Percentiles rank a stretch among this genome's conserved stretches.
Evolutionary conservation across 2,329 filamentous ascomycete species (phyloP).

Genomic region (Domatiomyces globalis): DNA sequence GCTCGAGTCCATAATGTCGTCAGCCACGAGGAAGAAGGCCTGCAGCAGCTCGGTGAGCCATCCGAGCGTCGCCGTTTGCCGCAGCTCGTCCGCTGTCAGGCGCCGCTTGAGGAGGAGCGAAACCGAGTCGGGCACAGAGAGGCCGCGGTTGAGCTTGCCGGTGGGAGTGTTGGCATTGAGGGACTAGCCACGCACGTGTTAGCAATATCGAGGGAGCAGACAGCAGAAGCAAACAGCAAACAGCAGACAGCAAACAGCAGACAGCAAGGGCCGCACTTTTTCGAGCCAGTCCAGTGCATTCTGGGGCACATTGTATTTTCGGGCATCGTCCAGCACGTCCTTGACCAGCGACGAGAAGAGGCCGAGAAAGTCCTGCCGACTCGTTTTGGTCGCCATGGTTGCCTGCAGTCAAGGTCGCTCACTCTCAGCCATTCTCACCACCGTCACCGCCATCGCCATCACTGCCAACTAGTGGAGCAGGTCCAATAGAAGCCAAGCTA

Average conservation of each 20-base stretch:
- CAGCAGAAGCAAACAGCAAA: no score
- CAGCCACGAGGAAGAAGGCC: conserved; percentile 95
- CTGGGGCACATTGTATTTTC: conserved; percentile 68
- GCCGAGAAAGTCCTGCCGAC: conserved; percentile 63
- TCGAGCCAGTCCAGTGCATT: conserved; percentile 77
- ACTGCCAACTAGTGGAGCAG: not conserved
- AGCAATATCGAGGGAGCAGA: not conserved
- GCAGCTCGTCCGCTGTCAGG: conserved; percentile 71
- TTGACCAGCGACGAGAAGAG: conserved; percentile 77
- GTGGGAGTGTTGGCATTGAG: conserved; percentile 77
- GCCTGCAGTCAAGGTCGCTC: not conserved
- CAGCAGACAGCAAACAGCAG: no score
- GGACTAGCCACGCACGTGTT: conserved; percentile 38
- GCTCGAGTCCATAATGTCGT: conserved; percentile 96
- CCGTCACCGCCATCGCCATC: not conserved
- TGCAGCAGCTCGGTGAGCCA: conserved; percentile 98
- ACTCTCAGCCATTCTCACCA: not conserved
- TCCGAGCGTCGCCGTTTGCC: conserved; percentile 72
- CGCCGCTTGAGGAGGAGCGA: conserved; percentile 60
- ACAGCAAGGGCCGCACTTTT: conserved; percentile 41
- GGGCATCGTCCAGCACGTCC: conserved; percentile 64
- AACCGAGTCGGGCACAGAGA: conserved; percentile 88
- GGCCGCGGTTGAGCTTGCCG: conserved; percentile 97
- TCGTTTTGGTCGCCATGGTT: conserved; percentile 56
- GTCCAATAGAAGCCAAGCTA: no score